These are phyloP conservation scores for Rhynchosporium graminicola DNA, from an alignment of 2,329 filamentous ascomycete species.

Conservation along the genomic window DNA sequence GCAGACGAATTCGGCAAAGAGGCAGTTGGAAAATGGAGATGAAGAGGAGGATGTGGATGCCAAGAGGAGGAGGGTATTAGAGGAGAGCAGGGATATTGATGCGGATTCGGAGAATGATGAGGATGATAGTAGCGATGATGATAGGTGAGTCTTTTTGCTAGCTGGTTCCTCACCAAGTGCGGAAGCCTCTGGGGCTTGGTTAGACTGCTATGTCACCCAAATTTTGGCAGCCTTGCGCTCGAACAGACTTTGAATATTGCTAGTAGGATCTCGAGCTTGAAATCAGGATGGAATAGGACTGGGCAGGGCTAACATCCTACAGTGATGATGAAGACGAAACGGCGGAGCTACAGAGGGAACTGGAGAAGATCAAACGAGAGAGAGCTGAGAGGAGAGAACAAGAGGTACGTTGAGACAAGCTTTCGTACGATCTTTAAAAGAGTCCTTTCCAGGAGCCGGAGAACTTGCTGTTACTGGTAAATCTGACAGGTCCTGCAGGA, in stretches of 20 bases:
- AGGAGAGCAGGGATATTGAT: conserved; percentile 86
- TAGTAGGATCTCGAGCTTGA: no score
- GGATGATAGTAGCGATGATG: conserved; percentile 58
- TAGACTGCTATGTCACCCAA: not conserved
- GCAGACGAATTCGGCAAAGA: conserved; percentile 63
- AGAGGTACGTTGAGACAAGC: conserved; percentile 58
- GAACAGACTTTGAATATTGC: no score
- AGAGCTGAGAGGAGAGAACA: conserved; percentile 74
- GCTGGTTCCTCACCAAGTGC: not conserved
- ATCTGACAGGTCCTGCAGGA: conserved; percentile 53
- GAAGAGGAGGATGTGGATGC: conserved; percentile 63
- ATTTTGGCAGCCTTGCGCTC: no score
- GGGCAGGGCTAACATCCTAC: conserved; percentile 40
- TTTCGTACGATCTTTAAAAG: not conserved
- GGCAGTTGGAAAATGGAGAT: conserved; percentile 57
- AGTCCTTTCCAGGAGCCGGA: not conserved
- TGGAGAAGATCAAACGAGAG: conserved; percentile 92
- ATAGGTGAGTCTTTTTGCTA: conserved; percentile 46
- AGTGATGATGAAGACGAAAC: conserved; percentile 79
- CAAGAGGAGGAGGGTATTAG: conserved; percentile 83
- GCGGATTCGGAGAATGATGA: conserved; percentile 68
- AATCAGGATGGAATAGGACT: no score
- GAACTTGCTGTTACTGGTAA: conserved; percentile 2
- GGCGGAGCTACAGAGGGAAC: conserved; percentile 84
- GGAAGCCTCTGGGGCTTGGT: not conserved